phyloP scores from a whole-genome alignment of 352 stramenopile genomes.

The Phytopythium delawarense region DNA sequence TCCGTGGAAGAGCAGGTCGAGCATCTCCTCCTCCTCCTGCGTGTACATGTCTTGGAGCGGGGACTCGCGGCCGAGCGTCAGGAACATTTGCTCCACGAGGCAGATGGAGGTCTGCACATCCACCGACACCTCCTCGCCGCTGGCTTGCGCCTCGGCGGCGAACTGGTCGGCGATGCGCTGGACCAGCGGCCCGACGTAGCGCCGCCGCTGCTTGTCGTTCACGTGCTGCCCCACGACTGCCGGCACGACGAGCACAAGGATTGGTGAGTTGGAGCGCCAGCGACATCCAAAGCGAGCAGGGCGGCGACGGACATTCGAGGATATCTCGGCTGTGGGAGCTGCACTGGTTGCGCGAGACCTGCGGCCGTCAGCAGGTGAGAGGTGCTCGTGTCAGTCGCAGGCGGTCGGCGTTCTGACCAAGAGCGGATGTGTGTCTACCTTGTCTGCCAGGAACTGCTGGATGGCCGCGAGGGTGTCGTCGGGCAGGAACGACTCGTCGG shows the following conservation, averaged over 20 bases:
- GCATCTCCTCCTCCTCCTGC: constrained; percentile 66
- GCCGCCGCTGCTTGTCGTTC: constrained; percentile 31
- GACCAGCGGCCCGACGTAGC: constrained; percentile 37
- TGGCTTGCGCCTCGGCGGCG: constrained; percentile 16
- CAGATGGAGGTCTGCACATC: constrained; percentile 70
- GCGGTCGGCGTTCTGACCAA: neutral
- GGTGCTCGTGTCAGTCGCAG: neutral
- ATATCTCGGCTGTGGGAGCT: constrained; percentile 48
- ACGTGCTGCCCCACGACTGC: constrained; percentile 31
- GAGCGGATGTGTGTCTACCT: constrained; percentile 14
- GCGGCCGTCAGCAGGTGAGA: neutral
- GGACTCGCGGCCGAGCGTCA: constrained; percentile 43
- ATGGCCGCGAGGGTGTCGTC: constrained; percentile 23
- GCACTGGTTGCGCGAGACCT: constrained; percentile 55
- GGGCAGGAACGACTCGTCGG: constrained; percentile 21
- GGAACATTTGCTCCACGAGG: constrained; percentile 60
- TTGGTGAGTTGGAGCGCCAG: neutral
- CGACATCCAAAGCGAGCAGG: neutral
- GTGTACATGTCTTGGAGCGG: constrained; percentile 78
- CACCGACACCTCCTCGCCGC: constrained; percentile 39
- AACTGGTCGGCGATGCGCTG: constrained; percentile 33
- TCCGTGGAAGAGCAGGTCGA: constrained; percentile 44
- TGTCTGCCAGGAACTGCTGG: constrained; percentile 27
- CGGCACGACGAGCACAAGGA: neutral
- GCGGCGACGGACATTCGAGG: constrained; percentile 37